Evolutionary conservation across 352 stramenopile genomes (phyloP).

Genomic region (Phytophthora cryptogea): DNA sequence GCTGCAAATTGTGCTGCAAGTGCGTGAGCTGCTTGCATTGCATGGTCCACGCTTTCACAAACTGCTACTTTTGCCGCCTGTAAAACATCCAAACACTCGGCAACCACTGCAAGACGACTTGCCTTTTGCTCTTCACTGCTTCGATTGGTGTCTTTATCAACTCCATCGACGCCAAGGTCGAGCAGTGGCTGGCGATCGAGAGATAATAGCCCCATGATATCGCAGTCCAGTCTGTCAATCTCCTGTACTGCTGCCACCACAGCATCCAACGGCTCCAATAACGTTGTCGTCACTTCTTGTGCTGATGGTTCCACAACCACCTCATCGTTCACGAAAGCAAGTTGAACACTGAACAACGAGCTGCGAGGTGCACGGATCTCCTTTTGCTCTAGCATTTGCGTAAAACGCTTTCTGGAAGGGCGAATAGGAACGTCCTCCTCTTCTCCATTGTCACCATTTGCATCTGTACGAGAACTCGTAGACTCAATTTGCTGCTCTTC

Average conservation of each 20-base stretch:
- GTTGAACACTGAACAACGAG: slow-evolving; percentile 88
- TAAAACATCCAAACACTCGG: slow-evolving; percentile 54
- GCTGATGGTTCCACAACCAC: slow-evolving; percentile 67
- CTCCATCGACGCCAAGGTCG: slow-evolving; percentile 45
- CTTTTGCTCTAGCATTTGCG: slow-evolving; percentile 15
- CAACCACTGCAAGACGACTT: slow-evolving; percentile 39
- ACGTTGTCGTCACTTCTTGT: slow-evolving; percentile 73
- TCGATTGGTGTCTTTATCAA: neutral
- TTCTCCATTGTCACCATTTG: neutral
- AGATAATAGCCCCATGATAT: slow-evolving; percentile 90
- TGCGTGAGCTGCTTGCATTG: slow-evolving; percentile 68
- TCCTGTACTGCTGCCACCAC: slow-evolving; percentile 78
- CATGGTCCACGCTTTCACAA: slow-evolving; percentile 50
- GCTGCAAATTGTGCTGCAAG: slow-evolving; percentile 74
- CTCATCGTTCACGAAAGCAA: slow-evolving; percentile 48
- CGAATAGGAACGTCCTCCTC: slow-evolving; percentile 15
- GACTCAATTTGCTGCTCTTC: slow-evolving; percentile 6
- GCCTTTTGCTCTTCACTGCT: slow-evolving; percentile 8
- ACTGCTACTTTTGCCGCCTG: slow-evolving; percentile 59
- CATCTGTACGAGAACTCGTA: slow-evolving; percentile 6
- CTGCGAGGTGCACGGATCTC: slow-evolving; percentile 48
- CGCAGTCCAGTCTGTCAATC: slow-evolving; percentile 86
- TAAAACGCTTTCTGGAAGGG: slow-evolving; percentile 6
- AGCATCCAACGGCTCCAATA: slow-evolving; percentile 82
- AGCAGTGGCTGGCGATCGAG: slow-evolving; percentile 68